phyloP scores from a whole-genome alignment of 164 flowering plant species.

The Taxillus chinensis region DNA sequence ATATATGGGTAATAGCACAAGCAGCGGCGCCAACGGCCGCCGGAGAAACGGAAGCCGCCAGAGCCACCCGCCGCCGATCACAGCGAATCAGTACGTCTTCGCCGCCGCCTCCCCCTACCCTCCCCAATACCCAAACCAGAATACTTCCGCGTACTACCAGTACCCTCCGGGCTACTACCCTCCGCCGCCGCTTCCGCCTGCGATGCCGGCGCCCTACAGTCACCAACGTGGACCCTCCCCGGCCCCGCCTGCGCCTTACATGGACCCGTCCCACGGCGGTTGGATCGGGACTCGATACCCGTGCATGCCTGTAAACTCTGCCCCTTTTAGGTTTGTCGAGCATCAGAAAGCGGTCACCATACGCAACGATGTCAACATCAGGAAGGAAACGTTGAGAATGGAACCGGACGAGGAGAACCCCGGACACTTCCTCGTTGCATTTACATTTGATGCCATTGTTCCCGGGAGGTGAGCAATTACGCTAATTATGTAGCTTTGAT shows the following conservation, averaged over 20 bases:
- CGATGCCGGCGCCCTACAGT: background rate
- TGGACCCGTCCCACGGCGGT: background rate
- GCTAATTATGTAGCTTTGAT: background rate
- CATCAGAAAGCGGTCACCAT: constrained; percentile 18
- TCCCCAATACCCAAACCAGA: constrained; percentile 6
- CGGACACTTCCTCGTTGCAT: constrained; percentile 8
- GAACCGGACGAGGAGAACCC: constrained; percentile 13
- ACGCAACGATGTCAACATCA: constrained; percentile 11
- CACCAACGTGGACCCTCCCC: background rate
- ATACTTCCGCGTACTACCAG: background rate
- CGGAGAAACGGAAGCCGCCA: background rate
- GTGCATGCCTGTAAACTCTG: background rate
- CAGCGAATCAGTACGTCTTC: constrained; percentile 2
- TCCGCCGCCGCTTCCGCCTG: background rate
- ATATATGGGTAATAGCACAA: background rate
- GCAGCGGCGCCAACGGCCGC: background rate
- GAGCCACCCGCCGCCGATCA: background rate
- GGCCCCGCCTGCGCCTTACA: too few species aligned
- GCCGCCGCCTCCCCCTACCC: constrained; percentile 17
- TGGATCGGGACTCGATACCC: constrained; percentile 8
- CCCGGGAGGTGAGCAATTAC: constrained; percentile 11
- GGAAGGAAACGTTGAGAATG: constrained; percentile 10
- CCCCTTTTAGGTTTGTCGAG: constrained; percentile 5
- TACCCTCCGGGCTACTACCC: constrained; percentile 8
- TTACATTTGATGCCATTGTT: constrained; percentile 16